phyloP scores from a whole-genome alignment of 1,284 basidiomycete species.

The Austroboletus niveus region DNA sequence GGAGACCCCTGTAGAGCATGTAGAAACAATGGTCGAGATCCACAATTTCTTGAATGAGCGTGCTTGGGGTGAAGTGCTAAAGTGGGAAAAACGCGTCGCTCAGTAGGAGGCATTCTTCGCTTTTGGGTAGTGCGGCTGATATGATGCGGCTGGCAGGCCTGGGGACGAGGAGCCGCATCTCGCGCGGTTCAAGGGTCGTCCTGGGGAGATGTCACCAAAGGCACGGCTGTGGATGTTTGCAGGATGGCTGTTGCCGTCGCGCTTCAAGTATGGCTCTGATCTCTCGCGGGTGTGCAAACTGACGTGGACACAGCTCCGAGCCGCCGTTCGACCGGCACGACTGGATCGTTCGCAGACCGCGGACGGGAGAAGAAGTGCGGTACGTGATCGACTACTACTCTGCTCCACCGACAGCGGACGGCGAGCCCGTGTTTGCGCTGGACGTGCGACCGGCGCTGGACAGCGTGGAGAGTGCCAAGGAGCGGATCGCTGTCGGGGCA shows the following conservation, averaged over 20 bases:
- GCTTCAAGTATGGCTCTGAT: constrained; percentile 72
- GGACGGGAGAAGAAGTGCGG: constrained; percentile 75
- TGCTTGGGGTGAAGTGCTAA: constrained; percentile 93
- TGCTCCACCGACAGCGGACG: constrained; percentile 80
- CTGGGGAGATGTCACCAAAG: constrained; percentile 87
- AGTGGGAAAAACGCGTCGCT: constrained; percentile 83
- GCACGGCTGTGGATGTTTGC: constrained; percentile 84
- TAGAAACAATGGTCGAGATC: constrained; percentile 97
- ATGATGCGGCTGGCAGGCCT: constrained; percentile 19
- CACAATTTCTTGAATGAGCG: constrained; percentile 98
- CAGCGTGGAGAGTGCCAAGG: constrained; percentile 67
- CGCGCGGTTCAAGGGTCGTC: constrained; percentile 85
- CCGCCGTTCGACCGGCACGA: constrained; percentile 99
- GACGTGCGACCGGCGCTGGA: constrained; percentile 92
- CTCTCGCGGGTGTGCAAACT: constrained; percentile 3
- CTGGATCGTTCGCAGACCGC: constrained; percentile 86
- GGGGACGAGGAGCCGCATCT: constrained; percentile 63
- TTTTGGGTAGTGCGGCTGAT: constrained; percentile 3
- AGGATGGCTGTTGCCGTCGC: constrained; percentile 83
- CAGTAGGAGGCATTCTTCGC: constrained; percentile 39
- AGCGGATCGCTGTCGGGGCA: constrained; percentile 69
- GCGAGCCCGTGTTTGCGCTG: constrained; percentile 87
- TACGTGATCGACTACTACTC: constrained; percentile 98
- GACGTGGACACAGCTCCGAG: constrained; percentile 57
- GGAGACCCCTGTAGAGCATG: constrained; percentile 96